These are phyloP conservation scores for Crithidia expoeki DNA, from an alignment of 208 protist genomes.

Conservation along the genomic window DNA sequence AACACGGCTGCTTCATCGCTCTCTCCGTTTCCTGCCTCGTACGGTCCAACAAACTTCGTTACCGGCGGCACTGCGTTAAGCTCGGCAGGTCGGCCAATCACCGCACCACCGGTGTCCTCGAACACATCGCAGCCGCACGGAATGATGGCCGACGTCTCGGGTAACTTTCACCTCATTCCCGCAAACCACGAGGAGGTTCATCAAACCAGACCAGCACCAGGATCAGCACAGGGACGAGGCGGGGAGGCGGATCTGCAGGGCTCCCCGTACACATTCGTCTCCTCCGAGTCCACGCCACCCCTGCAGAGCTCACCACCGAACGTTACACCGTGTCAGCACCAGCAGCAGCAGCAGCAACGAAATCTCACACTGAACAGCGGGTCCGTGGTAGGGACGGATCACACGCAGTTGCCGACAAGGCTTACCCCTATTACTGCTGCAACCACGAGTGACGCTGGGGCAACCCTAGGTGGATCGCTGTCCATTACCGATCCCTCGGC, in stretches of 20 bases:
- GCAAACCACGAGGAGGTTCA: not conserved
- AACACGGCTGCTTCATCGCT: not conserved
- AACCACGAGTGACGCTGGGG: not conserved
- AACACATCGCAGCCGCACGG: not conserved
- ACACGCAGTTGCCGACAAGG: constrained; percentile 13
- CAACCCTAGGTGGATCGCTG: not conserved
- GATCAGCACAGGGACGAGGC: not conserved
- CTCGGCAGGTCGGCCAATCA: not conserved
- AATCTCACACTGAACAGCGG: not conserved
- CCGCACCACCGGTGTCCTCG: not conserved
- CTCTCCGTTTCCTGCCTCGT: not conserved
- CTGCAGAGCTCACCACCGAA: not conserved
- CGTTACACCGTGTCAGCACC: not conserved
- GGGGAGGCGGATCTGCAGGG: not conserved
- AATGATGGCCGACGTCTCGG: not conserved
- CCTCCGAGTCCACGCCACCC: constrained; percentile 3
- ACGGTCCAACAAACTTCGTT: not conserved
- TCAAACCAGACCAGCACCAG: no score
- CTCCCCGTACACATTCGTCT: constrained; percentile 7
- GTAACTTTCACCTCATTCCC: not conserved
- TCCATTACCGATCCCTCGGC: not conserved
- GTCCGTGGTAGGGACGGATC: not conserved
- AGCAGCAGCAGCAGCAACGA: not conserved
- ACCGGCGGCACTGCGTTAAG: not conserved
- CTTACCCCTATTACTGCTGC: not conserved